Percentiles rank a stretch among this genome's conserved stretches.
phyloP scores from a whole-genome alignment of 1,139 yeast genomes.

The Arxiozyma bovina region DNA sequence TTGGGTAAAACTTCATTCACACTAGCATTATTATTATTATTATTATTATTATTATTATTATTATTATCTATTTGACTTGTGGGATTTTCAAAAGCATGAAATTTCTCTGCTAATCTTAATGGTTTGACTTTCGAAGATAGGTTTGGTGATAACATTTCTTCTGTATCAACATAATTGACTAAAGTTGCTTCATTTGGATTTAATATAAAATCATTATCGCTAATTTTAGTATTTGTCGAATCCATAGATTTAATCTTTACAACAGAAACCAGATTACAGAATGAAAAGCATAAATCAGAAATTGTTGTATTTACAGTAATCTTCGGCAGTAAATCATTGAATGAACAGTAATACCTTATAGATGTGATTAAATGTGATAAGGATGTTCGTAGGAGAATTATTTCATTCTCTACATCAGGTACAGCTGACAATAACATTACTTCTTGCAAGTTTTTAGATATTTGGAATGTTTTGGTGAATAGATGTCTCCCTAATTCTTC shows the following conservation, averaged over 20 bases:
- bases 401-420: slow-evolving; percentile 20
- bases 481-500: slow-evolving; percentile 27
- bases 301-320: slow-evolving; percentile 69
- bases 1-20: neutral
- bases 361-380: slow-evolving; percentile 71
- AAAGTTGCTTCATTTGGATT: neutral
- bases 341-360: slow-evolving; percentile 64
- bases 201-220: neutral
- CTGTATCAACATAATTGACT: neutral
- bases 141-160: neutral
- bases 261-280: slow-evolving; percentile 56
- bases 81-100: neutral
- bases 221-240: neutral
- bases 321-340: slow-evolving; percentile 48
- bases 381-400: slow-evolving; percentile 50
- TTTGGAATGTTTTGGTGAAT: slow-evolving; percentile 47
- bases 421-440: slow-evolving; percentile 25
- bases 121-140: slow-evolving; percentile 5
- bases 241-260: slow-evolving; percentile 33
- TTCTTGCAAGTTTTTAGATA: slow-evolving; percentile 44
- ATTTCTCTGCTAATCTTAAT: slow-evolving; percentile 5
- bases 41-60: neutral
- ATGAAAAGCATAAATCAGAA: slow-evolving; percentile 62
- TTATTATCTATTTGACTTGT: neutral
- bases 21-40: too few relatives aligned